Evolutionary conservation across 208 protist species (phyloP).

Genomic region (Leishmania tropica): DNA sequence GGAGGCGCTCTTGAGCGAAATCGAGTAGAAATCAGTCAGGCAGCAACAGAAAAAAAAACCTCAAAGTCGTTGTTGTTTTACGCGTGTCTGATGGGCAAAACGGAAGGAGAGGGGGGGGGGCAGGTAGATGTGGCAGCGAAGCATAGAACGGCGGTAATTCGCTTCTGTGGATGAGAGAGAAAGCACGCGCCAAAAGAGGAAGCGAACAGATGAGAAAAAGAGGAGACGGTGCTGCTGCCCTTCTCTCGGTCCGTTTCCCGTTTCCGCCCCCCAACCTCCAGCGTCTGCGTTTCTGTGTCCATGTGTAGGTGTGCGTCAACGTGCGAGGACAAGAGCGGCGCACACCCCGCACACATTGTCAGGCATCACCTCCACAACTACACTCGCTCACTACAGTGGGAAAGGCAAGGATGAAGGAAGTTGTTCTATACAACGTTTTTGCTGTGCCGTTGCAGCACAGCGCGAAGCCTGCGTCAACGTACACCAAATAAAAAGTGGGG

Average conservation of each 20-base stretch:
- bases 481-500: not conserved
- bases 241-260: not conserved
- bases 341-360: not conserved
- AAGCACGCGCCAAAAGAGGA: not conserved
- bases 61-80: not conserved
- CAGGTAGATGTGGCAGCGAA: not conserved
- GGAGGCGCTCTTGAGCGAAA: not conserved
- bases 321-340: not conserved
- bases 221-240: not conserved
- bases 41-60: not conserved
- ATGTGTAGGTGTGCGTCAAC: not conserved
- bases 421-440: not conserved
- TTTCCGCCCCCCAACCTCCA: not conserved
- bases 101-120: not conserved
- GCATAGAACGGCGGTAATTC: not conserved
- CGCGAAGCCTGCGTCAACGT: not conserved
- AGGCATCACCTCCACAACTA: not conserved
- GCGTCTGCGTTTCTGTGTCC: not conserved
- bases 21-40: not conserved
- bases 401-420: not conserved
- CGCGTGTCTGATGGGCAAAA: not conserved
- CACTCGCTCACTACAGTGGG: not conserved
- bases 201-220: not conserved
- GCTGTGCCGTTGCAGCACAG: not conserved
- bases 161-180: not conserved